Evolutionary conservation across 495 filamentous ascomycete species (phyloP).

Genomic region (Annulohypoxylon nitens): DNA sequence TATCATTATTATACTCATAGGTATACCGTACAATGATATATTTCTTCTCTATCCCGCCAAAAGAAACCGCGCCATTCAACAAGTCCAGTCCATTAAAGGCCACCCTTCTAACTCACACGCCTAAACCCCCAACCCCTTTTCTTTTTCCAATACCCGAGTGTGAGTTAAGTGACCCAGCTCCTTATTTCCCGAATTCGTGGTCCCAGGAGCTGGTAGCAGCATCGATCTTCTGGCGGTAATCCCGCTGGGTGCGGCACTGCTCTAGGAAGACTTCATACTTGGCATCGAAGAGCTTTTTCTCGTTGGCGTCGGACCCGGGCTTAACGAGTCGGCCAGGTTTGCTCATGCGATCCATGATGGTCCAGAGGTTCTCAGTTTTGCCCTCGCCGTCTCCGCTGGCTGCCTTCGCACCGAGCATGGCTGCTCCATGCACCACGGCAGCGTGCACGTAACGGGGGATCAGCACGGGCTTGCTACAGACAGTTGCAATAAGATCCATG

Average conservation of each 20-base stretch:
- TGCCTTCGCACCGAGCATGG: constrained; percentile 97
- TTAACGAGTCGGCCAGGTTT: constrained; percentile 88
- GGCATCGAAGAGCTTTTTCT: constrained; percentile 81
- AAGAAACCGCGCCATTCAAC: constrained; percentile 10
- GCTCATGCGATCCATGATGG: constrained; percentile 97
- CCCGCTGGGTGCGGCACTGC: constrained; percentile 79
- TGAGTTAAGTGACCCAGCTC: neutral
- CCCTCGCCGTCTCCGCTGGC: constrained; percentile 82
- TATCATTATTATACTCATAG: constrained; percentile 15
- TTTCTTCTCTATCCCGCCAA: constrained; percentile 13
- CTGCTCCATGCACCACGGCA: constrained; percentile 95
- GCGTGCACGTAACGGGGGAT: constrained; percentile 94
- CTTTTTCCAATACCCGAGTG: neutral
- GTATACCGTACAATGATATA: constrained; percentile 4
- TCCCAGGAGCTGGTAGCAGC: constrained; percentile 68
- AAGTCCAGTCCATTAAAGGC: constrained; percentile 17
- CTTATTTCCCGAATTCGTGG: constrained; percentile 31
- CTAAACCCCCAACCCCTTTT: constrained; percentile 19
- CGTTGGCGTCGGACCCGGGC: constrained; percentile 74
- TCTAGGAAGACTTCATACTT: constrained; percentile 91
- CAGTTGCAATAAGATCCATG: constrained; percentile 89
- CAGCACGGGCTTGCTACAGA: constrained; percentile 89
- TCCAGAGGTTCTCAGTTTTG: constrained; percentile 87
- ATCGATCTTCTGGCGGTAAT: constrained; percentile 77
- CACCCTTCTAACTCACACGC: constrained; percentile 6